Evolutionary conservation across 352 stramenopile species (phyloP).

Genomic region (Hyaloperonospora brassicae): DNA sequence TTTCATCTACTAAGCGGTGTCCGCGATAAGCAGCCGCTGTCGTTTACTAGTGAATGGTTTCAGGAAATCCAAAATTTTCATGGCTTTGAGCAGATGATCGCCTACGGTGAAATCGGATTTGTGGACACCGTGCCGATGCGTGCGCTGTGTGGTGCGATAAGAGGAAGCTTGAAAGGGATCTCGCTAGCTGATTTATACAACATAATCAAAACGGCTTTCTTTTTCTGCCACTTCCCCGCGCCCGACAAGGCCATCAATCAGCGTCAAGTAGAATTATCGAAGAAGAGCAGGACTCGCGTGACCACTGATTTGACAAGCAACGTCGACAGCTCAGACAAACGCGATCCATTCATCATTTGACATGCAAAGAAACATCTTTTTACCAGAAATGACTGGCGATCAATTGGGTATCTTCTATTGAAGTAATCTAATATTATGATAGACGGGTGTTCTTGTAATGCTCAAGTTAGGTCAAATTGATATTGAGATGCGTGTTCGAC

Average conservation of each 20-base stretch:
- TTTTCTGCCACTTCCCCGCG: not conserved
- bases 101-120: not conserved
- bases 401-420: not conserved
- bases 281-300: not conserved
- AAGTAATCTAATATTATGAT: slow-evolving; percentile 2
- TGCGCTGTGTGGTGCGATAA: not conserved
- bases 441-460: not conserved
- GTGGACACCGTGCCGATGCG: not conserved
- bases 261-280: slow-evolving; percentile 1
- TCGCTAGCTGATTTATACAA: slow-evolving; percentile 1
- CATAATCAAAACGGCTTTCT: slow-evolving; percentile 1
- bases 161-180: not conserved
- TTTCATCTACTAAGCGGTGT: too few species aligned
- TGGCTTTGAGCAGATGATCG: not conserved
- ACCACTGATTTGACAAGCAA: not conserved
- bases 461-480: not conserved
- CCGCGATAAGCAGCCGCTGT: too few species aligned
- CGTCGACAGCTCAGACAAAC: slow-evolving; percentile 1
- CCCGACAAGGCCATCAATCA: not conserved
- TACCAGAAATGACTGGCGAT: not conserved
- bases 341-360: not conserved
- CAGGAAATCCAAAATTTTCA: not conserved
- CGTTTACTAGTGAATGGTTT: too few species aligned
- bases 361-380: slow-evolving; percentile 1
- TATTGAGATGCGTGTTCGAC: not conserved